Conservation (phyloP, 2,329 filamentous ascomycete species). For the Macrophomina pseudophaseolina region DNA sequence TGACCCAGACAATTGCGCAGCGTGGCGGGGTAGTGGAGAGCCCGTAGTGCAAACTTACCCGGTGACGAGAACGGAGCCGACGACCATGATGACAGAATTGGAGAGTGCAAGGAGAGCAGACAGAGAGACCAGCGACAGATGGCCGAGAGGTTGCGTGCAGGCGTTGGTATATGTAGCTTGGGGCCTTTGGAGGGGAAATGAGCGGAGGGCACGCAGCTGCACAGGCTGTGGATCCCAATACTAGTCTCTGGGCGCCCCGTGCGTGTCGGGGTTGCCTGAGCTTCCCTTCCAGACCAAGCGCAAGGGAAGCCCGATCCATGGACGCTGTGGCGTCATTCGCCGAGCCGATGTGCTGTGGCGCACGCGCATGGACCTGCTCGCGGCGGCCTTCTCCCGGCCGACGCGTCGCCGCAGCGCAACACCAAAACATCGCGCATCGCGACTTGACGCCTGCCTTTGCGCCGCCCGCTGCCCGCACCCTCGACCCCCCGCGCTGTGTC, state of each 20-base stretch:
- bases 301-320: not conserved
- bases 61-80: conserved; percentile 88
- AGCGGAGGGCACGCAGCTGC: conserved; percentile 21
- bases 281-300: conserved; percentile 1
- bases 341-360: not conserved
- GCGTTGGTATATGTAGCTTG: conserved; percentile 19
- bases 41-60: conserved; percentile 66
- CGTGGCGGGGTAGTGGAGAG: conserved; percentile 2
- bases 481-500: not conserved
- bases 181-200: conserved; percentile 25
- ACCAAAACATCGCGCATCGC: conserved; percentile 14
- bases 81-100: conserved; percentile 62
- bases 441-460: not conserved
- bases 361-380: not conserved
- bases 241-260: conserved; percentile 16
- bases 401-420: conserved; percentile 22
- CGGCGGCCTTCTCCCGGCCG: not conserved
- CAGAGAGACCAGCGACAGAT: not conserved
- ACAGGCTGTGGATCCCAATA: conserved; percentile 15
- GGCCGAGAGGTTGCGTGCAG: not conserved
- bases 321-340: conserved; percentile 6
- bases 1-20: conserved; percentile 10
- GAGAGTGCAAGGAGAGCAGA: not conserved
- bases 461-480: not conserved
- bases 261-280: not conserved